Evolutionary conservation across 129 eudicot genomes (phyloP).

Genomic region (Centella asiatica): DNA sequence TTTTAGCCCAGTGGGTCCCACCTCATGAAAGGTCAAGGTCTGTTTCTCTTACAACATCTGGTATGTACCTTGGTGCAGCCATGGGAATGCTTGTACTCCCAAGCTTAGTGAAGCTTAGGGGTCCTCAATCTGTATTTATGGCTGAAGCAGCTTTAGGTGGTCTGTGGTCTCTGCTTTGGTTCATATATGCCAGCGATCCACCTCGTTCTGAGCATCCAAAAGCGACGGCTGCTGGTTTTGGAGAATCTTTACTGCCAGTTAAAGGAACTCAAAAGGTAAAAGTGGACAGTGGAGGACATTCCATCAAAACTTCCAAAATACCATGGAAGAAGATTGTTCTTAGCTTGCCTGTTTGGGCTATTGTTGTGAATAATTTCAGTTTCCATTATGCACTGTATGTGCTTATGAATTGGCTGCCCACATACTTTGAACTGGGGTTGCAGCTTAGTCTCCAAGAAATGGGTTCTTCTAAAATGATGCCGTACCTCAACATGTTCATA

Average conservation of each 20-base stretch:
- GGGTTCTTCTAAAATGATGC: constrained; percentile 97
- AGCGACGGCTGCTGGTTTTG: constrained; percentile 90
- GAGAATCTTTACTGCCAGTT: constrained; percentile 54
- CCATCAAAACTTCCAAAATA: constrained; percentile 34
- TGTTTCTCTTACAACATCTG: constrained; percentile 87
- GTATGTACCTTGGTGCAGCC: constrained; percentile 97
- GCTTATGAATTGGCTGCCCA: constrained; percentile 96
- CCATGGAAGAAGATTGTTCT: constrained; percentile 69
- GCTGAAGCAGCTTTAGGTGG: constrained; percentile 79
- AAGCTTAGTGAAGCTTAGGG: constrained; percentile 63
- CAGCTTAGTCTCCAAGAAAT: constrained; percentile 77
- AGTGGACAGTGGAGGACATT: constrained; percentile 39
- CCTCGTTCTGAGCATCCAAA: constrained; percentile 87
- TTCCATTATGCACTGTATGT: constrained; percentile 90
- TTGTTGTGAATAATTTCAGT: constrained; percentile 83
- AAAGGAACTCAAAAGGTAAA: constrained; percentile 37
- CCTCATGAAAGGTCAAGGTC: constrained; percentile 97
- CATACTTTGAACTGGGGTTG: constrained; percentile 81
- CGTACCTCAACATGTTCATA: constrained; percentile 86
- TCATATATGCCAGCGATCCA: constrained; percentile 69
- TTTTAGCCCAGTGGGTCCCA: constrained; percentile 96
- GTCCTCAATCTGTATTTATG: constrained; percentile 84
- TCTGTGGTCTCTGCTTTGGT: constrained; percentile 80
- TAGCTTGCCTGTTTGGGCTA: constrained; percentile 90
- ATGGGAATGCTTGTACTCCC: constrained; percentile 82